Evolutionary conservation across 192 early-diverging fungal genomes (phyloP).

Genomic region (Coemansia sp.): DNA sequence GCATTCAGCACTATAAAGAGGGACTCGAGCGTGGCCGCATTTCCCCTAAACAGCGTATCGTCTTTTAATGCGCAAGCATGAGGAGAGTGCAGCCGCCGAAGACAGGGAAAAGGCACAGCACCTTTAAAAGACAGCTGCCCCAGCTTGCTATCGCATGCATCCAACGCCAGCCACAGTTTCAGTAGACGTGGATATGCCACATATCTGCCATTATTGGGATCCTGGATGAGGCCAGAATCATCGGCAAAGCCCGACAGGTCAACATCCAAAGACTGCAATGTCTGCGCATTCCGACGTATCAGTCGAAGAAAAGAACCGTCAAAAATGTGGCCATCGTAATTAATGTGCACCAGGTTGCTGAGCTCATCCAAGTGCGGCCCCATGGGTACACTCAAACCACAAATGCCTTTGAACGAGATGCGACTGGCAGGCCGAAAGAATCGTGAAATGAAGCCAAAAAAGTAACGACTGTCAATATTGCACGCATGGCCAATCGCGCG

Average conservation of each 20-base stretch:
- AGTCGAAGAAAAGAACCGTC: no score
- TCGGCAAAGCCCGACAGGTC: no score
- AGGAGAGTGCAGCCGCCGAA: background rate
- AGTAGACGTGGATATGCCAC: background rate
- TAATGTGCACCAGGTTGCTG: background rate
- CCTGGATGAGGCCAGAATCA: background rate
- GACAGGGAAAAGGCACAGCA: slow-evolving; percentile 1
- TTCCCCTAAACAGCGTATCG: slow-evolving; percentile 6
- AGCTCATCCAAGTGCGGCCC: background rate
- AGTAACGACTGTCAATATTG: background rate
- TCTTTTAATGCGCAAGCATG: slow-evolving; percentile 1
- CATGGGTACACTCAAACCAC: background rate
- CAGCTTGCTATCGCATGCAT: no score
- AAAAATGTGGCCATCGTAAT: no score
- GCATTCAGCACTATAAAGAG: background rate
- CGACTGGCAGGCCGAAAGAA: background rate
- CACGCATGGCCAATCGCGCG: no score
- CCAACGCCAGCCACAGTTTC: background rate
- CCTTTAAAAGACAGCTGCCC: background rate
- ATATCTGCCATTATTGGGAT: slow-evolving; percentile 1
- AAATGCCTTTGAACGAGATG: background rate
- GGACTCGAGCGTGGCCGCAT: background rate
- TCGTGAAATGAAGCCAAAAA: background rate
- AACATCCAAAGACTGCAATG: background rate
- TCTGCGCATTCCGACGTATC: background rate